Evolutionary conservation across 2,329 filamentous ascomycete species (phyloP), one percentile per base, ranked within the genome.

Genomic region (Ophiosphaerella narmari): DNA sequence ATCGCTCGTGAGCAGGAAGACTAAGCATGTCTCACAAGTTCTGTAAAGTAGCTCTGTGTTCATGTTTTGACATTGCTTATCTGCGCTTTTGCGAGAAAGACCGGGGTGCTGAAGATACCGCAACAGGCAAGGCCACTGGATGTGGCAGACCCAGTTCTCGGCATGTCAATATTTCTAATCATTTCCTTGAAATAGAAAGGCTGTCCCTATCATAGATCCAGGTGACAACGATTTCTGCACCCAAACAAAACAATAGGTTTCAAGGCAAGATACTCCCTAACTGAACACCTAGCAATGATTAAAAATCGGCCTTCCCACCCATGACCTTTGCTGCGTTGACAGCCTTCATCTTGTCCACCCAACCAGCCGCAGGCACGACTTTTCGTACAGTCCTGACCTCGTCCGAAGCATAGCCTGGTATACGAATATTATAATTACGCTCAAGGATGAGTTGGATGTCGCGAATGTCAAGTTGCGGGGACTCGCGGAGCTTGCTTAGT

Each of bases 341-440:
- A 21, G 94, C 93, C 66, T 91, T 93, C 88, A 99, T 95, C 81
- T 99, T 99, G 60, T 89, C 88, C 55, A 94, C 93, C 91, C 94
- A 99, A 18, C 86, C 89, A 13, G 88, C 79, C 16, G 91, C 87
- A 2, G 94, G 94, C 71, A 94, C 89, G 45, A 95, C 88, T 79
- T 97, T 97, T 72, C 92, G 87, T 26, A 97, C 93, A 0, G 91
- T 97, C 49, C 94, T 87, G 52, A 97, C 84, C 75, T 99, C 94
- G 68, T 99, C 94, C 3, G 91, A 90, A 0, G 91, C 90, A 75
- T 96, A 97, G 11, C 94, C 94, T 0, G 94, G 94, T 50, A 99
- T 91, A 66, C 87, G 87, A 56, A 87, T 82, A 72, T 84, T 88
- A 74, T 88, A 90, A 70, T 86, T 86, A 73, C 87, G 88, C 62